Conservation (phyloP, 129 eudicot species). For the Rutidosis leptorrhynchoides region DNA sequence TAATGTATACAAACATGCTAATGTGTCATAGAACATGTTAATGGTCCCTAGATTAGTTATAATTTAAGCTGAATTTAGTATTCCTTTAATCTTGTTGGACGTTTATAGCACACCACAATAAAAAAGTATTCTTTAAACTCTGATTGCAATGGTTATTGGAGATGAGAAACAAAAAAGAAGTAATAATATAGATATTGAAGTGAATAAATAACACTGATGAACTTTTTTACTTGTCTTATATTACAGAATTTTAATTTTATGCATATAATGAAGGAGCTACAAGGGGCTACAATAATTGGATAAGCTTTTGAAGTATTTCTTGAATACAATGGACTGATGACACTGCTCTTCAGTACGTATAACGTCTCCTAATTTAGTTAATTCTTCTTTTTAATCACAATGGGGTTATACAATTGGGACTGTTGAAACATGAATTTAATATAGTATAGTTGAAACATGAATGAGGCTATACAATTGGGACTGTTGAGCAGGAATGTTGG, state of each 20-base stretch:
- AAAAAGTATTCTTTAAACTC: constrained; percentile 1
- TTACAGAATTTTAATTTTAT: constrained; percentile 87
- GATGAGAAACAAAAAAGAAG: background rate
- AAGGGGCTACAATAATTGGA: constrained; percentile 86
- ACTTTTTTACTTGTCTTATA: constrained; percentile 16
- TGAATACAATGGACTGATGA: constrained; percentile 94
- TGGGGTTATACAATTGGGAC: no score
- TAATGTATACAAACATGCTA: no score
- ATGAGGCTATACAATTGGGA: no score
- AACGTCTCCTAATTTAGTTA: constrained; percentile 12
- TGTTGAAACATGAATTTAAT: no score
- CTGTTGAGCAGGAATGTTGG: no score
- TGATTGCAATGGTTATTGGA: constrained; percentile 13
- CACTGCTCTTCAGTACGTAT: constrained; percentile 58
- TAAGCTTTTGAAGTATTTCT: constrained; percentile 84
- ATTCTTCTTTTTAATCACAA: background rate
- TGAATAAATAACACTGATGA: background rate
- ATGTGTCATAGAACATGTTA: no score
- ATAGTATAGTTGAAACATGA: no score
- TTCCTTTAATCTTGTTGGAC: background rate
- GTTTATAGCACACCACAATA: background rate
- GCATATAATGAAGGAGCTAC: constrained; percentile 96
- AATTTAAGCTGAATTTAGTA: constrained; percentile 13
- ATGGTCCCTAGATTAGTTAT: background rate
- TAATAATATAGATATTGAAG: no score